Conservation (phyloP, 495 filamentous ascomycete species). For the Aspergillus olivimuriae region DNA sequence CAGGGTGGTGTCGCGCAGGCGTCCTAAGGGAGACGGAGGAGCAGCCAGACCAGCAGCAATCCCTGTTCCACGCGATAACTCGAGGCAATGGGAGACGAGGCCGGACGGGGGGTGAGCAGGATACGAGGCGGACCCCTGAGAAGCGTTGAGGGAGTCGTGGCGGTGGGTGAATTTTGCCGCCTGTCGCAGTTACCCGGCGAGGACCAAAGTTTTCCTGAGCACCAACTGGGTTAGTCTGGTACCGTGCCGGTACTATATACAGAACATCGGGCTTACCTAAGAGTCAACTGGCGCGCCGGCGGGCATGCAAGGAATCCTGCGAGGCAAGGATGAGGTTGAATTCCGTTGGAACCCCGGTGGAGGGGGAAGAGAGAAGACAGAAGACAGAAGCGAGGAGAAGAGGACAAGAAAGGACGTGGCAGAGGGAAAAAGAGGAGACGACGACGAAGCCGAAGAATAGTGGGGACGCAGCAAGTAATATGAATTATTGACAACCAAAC, state of each 20-base stretch:
- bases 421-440: constrained; percentile 1
- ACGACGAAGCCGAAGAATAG: constrained; percentile 5
- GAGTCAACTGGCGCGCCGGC: background rate
- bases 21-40: no score
- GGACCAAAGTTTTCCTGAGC: background rate
- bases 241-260: no score
- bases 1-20: no score
- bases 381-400: constrained; percentile 1
- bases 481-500: background rate
- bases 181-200: background rate
- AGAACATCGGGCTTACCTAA: background rate
- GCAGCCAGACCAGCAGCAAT: no score
- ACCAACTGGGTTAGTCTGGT: no score
- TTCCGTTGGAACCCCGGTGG: no score
- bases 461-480: background rate
- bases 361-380: constrained; percentile 1
- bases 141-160: background rate
- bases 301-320: background rate
- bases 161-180: background rate
- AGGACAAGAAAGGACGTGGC: constrained; percentile 2
- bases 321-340: background rate
- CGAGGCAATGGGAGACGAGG: no score
- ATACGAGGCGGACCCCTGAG: background rate
- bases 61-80: no score
- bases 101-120: no score